Evolutionary conservation across 352 stramenopile genomes (phyloP).

Genomic region (Pythium insidiosum): DNA sequence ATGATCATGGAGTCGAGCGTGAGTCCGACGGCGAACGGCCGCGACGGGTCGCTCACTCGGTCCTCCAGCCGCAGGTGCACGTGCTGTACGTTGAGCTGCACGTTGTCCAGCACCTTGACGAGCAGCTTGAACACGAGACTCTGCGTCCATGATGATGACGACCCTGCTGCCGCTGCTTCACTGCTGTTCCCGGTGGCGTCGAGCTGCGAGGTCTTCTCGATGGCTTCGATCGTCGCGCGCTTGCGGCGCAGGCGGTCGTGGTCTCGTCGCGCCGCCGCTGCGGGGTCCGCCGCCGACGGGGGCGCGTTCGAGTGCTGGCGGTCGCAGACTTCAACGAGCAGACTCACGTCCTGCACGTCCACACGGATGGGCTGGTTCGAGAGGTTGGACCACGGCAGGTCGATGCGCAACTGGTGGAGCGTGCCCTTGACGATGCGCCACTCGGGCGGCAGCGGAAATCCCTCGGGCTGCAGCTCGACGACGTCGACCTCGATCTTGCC

Average conservation of each 20-base stretch:
- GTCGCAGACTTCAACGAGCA: slow-evolving; percentile 52
- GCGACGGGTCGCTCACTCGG: slow-evolving; percentile 28
- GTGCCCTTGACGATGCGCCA: slow-evolving; percentile 66
- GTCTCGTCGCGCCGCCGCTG: slow-evolving; percentile 15
- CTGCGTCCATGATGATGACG: no score
- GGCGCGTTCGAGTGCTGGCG: slow-evolving; percentile 3
- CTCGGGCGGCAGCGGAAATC: slow-evolving; percentile 57
- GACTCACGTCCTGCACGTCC: slow-evolving; percentile 68
- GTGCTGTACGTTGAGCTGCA: slow-evolving; percentile 73
- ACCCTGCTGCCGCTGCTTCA: slow-evolving; percentile 7
- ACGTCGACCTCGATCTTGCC: slow-evolving; percentile 79
- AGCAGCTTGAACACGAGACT: slow-evolving; percentile 75
- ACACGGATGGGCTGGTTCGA: slow-evolving; percentile 64
- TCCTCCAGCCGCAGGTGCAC: slow-evolving; percentile 72
- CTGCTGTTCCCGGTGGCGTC: slow-evolving; percentile 3
- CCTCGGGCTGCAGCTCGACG: slow-evolving; percentile 70
- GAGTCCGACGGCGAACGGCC: slow-evolving; percentile 53
- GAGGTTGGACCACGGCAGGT: slow-evolving; percentile 72
- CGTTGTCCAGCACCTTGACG: slow-evolving; percentile 79
- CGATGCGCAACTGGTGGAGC: slow-evolving; percentile 65
- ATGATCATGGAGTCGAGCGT: slow-evolving; percentile 76
- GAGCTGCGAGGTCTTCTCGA: slow-evolving; percentile 66
- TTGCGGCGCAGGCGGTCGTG: slow-evolving; percentile 54
- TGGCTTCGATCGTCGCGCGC: slow-evolving; percentile 63
- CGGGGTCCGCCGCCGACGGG: slow-evolving; percentile 4